Evolutionary conservation across 768 basidiomycete genomes (phyloP), one percentile per base, ranked within the genome.

Genomic region (Fistulinella prunicolor): DNA sequence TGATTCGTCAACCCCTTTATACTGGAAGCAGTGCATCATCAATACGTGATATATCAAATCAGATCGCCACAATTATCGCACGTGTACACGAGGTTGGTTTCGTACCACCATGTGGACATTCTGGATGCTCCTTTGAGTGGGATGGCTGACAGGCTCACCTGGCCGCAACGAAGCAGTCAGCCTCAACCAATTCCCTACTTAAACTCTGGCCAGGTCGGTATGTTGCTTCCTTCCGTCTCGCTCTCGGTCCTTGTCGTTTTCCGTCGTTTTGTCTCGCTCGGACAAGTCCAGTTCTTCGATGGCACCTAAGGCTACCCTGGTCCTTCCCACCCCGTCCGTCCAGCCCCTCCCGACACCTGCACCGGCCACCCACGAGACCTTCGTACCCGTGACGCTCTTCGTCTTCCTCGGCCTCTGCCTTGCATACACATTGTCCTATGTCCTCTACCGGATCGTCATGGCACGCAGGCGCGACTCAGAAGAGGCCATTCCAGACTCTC

Each of bases 331-430:
- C n/a, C n/a, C n/a, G n/a, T n/a, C n/a, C n/a, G n/a, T n/a, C n/a
- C n/a, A n/a, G n/a, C n/a, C n/a, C n/a, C n/a, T n/a, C n/a, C n/a
- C n/a, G n/a, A n/a, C n/a, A n/a, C n/a, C n/a, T n/a, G n/a, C n/a
- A n/a, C n/a, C n/a, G n/a, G n/a, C n/a, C n/a, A n/a, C n/a, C n/a
- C 26, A 28, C 26, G 10, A 28, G 26, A 6, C 26, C 26, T 12
- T 4, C 16, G 14, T 34, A 4, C 63, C 64, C 3, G 44, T 50
- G 24, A 26, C 42, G 6, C 49, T 67, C 40, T 37, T 51, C 17
- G 53, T 61, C 35, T 55, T 65, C 34, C 51, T 65, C 7, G 61
- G 54, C 22, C 10, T 66, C 29, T 68, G 61, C 24, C 43, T 68
- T 23, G 50, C 45, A 13, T 66, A 65, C 9, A 55, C 59, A 12